Evolutionary conservation across 2,329 filamentous ascomycete genomes (phyloP).

Genomic region (Stachybotrys elegans): DNA sequence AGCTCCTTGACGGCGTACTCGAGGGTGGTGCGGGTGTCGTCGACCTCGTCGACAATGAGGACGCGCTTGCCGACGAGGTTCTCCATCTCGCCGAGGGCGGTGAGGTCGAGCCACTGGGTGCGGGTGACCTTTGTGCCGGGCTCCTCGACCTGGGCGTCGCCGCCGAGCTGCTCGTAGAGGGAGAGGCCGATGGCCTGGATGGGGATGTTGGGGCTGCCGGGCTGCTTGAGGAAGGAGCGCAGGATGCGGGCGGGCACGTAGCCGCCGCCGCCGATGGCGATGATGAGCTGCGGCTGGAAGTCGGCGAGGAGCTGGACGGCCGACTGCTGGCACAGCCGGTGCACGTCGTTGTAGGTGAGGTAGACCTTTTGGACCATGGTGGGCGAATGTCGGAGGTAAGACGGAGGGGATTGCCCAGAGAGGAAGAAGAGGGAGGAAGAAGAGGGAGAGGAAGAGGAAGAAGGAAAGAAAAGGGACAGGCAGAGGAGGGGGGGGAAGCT

Average conservation of each 20-base stretch:
- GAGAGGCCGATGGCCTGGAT: slow-evolving; percentile 99
- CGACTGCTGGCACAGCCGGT: slow-evolving; percentile 91
- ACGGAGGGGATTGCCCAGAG: slow-evolving; percentile 14
- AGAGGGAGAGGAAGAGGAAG: slow-evolving; percentile 8
- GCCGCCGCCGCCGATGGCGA: slow-evolving; percentile 95
- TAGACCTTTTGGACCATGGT: slow-evolving; percentile 82
- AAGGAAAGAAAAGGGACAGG: slow-evolving; percentile 6
- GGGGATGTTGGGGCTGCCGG: slow-evolving; percentile 86
- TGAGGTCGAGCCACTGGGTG: slow-evolving; percentile 96
- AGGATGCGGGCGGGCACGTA: slow-evolving; percentile 97
- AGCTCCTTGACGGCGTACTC: slow-evolving; percentile 92
- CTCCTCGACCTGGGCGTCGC: slow-evolving; percentile 54
- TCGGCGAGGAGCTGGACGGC: slow-evolving; percentile 76
- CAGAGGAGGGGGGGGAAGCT: slow-evolving; percentile 8
- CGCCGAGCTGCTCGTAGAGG: slow-evolving; percentile 81
- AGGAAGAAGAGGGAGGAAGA: slow-evolving; percentile 9
- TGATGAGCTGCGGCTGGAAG: slow-evolving; percentile 92
- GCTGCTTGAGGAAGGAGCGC: slow-evolving; percentile 91
- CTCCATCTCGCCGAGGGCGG: slow-evolving; percentile 69
- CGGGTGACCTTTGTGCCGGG: slow-evolving; percentile 90
- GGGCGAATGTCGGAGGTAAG: slow-evolving; percentile 16
- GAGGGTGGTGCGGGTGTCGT: slow-evolving; percentile 89
- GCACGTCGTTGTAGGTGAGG: slow-evolving; percentile 92
- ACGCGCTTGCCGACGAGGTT: slow-evolving; percentile 23
- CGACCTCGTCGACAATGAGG: slow-evolving; percentile 56